These are phyloP conservation scores for Alternaria arbusti DNA, from an alignment of 2,329 filamentous ascomycete genomes.

Conservation along the genomic window DNA sequence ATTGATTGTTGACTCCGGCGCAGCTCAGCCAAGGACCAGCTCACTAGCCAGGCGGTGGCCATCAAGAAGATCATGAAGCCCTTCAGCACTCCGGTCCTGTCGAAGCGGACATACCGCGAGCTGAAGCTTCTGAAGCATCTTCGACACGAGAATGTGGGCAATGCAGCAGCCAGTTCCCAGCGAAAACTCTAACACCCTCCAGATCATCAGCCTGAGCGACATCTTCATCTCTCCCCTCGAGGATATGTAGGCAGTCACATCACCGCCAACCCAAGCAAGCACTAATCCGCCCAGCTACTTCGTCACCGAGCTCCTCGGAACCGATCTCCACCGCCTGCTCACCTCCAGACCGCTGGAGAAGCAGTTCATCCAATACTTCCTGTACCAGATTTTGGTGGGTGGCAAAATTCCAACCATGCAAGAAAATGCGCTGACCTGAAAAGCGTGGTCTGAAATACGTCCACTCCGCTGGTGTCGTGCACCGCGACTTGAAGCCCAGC, in stretches of 20 bases:
- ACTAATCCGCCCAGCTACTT: constrained; percentile 73
- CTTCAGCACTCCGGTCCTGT: constrained; percentile 97
- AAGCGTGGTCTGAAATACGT: constrained; percentile 98
- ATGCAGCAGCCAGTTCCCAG: neutral
- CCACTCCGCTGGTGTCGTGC: constrained; percentile 96
- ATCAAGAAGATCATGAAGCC: constrained; percentile 99
- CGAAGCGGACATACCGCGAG: constrained; percentile 97
- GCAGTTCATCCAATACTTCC: constrained; percentile 99
- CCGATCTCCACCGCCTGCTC: constrained; percentile 92
- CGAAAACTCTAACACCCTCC: constrained; percentile 23
- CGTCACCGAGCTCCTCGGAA: constrained; percentile 95
- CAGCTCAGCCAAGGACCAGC: constrained; percentile 96
- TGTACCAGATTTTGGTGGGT: constrained; percentile 96
- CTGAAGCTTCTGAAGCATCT: constrained; percentile 97
- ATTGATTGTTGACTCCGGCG: constrained; percentile 20
- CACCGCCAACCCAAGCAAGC: neutral
- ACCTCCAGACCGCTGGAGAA: constrained; percentile 97
- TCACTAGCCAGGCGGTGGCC: constrained; percentile 94
- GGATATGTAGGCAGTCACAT: constrained; percentile 76
- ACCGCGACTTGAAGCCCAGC: constrained; percentile 96
- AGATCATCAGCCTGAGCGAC: constrained; percentile 96
- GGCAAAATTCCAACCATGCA: constrained; percentile 63
- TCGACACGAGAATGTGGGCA: constrained; percentile 87
- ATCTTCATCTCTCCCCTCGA: constrained; percentile 99
- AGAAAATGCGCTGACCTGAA: constrained; percentile 27